Conservation (phyloP, 2,329 filamentous ascomycete genomes). For the Monilinia fructicola region DNA sequence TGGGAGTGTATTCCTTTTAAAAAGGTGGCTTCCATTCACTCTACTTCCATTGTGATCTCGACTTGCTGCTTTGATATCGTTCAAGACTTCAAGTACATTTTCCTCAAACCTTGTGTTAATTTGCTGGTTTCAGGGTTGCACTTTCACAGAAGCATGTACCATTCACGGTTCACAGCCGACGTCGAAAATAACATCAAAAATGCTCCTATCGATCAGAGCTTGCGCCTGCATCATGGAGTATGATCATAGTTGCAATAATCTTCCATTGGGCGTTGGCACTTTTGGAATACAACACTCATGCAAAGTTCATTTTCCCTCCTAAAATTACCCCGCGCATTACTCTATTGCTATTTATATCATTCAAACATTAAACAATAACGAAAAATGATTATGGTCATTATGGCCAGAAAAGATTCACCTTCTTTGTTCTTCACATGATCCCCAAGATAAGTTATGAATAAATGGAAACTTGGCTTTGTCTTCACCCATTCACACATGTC, state of each 20-base stretch:
- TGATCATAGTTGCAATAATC: neutral
- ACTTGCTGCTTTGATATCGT: neutral
- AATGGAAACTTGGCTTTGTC: constrained; percentile 9
- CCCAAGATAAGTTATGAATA: constrained; percentile 7
- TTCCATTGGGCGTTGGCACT: neutral
- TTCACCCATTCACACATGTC: constrained; percentile 14
- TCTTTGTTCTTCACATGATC: constrained; percentile 15
- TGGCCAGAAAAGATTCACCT: constrained; percentile 2
- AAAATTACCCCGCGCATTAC: neutral
- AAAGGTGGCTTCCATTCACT: neutral
- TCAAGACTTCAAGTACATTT: neutral
- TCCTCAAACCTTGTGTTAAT: neutral
- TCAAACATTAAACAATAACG: neutral
- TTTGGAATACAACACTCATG: neutral
- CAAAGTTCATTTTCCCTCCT: neutral
- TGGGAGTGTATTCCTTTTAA: neutral
- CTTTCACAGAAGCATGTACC: neutral
- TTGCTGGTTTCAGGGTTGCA: neutral
- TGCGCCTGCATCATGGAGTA: constrained; percentile 4
- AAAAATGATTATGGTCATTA: neutral
- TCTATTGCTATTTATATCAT: neutral
- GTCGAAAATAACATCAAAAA: constrained; percentile 1
- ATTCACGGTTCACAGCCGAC: neutral
- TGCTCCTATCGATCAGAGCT: neutral
- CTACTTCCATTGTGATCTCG: neutral